Conservation (phyloP, 768 basidiomycete genomes). For the Austroboletus eburneus region DNA sequence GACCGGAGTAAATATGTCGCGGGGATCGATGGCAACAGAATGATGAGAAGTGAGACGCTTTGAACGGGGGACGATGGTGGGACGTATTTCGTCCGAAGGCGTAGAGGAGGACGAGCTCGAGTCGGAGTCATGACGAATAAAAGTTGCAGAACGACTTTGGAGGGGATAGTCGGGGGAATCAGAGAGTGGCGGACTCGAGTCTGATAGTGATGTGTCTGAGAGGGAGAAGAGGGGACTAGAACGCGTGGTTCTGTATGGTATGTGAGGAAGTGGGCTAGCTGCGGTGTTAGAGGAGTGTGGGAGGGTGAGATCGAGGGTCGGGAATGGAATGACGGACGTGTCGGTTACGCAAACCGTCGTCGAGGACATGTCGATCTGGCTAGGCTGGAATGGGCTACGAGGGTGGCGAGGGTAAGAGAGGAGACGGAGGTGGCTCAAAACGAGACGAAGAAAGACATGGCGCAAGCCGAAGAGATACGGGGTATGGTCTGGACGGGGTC, state of each 20-base stretch:
- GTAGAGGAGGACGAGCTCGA: constrained; percentile 37
- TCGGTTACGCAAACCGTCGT: constrained; percentile 24
- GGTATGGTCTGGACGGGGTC: not conserved
- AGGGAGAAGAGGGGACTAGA: constrained; percentile 6
- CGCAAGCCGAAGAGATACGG: constrained; percentile 6
- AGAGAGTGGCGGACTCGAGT: constrained; percentile 1
- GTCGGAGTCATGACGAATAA: constrained; percentile 21
- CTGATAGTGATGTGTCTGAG: constrained; percentile 15
- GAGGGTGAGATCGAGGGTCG: constrained; percentile 19
- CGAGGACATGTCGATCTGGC: constrained; percentile 15
- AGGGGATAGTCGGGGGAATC: constrained; percentile 7
- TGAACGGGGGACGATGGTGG: constrained; percentile 35
- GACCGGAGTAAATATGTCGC: constrained; percentile 36
- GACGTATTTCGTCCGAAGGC: constrained; percentile 33
- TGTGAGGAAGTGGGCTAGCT: constrained; percentile 55
- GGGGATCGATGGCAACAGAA: constrained; percentile 14
- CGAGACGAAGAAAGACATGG: constrained; percentile 15
- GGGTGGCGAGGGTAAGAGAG: not conserved
- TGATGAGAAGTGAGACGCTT: constrained; percentile 35
- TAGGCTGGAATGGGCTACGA: not conserved
- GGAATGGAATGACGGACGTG: constrained; percentile 27
- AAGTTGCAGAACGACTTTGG: constrained; percentile 3
- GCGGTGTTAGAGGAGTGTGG: constrained; percentile 48
- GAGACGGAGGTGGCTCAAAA: constrained; percentile 10
- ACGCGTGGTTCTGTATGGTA: constrained; percentile 47